Conservation (phyloP, 495 filamentous ascomycete genomes). For the Aspergillus biplanus region DNA sequence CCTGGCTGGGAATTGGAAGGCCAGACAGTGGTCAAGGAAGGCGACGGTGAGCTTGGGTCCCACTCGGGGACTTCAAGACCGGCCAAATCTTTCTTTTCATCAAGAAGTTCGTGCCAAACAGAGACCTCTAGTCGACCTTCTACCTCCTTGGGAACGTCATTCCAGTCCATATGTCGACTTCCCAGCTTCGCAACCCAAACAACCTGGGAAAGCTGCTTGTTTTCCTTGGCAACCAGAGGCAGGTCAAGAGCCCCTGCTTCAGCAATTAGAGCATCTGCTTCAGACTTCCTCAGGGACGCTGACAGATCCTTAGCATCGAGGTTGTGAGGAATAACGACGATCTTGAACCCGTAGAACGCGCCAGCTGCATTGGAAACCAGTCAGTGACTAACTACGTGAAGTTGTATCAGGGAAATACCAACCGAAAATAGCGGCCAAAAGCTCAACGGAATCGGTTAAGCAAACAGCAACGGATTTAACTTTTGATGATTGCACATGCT, state of each 20-base stretch:
- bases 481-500: conserved; percentile 66
- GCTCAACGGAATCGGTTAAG: conserved; percentile 90
- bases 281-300: conserved; percentile 66
- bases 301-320: conserved; percentile 66
- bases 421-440: conserved; percentile 75
- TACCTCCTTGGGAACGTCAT: conserved; percentile 76
- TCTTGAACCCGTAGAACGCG: conserved; percentile 79
- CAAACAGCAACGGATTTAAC: conserved; percentile 86
- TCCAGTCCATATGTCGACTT: conserved; percentile 90
- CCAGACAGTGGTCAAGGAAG: conserved; percentile 63
- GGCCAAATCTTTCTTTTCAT: conserved; percentile 55
- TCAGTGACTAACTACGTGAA: conserved; percentile 20
- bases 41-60: conserved; percentile 54
- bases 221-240: conserved; percentile 66
- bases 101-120: conserved; percentile 85
- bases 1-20: conserved; percentile 54
- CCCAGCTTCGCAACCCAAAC: conserved; percentile 94
- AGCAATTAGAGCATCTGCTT: conserved; percentile 81
- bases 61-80: conserved; percentile 54
- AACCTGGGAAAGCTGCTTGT: conserved; percentile 72
- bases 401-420: conserved; percentile 16
- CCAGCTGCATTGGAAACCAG: conserved; percentile 50
- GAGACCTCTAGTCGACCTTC: conserved; percentile 72
- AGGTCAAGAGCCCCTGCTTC: conserved; percentile 88
- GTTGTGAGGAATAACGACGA: conserved; percentile 84